These are phyloP conservation scores for Seminavis robusta DNA, from an alignment of 108 stramenopile genomes.

Conservation along the genomic window DNA sequence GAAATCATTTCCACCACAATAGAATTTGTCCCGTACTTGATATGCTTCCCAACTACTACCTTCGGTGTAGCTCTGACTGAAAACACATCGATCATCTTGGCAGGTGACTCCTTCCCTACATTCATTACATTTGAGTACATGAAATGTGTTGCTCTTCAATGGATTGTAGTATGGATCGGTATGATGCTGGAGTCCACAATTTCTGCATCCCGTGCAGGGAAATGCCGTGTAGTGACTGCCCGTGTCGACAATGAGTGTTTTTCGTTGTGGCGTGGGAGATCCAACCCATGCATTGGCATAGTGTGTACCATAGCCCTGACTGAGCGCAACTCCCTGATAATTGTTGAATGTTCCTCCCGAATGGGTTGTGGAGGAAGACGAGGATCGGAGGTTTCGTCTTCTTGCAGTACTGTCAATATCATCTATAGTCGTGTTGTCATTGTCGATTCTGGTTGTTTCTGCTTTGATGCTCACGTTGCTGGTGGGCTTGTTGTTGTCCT, in stretches of 20 bases:
- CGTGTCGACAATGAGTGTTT: constrained; percentile 94
- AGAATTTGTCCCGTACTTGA: constrained; percentile 45
- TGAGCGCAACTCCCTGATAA: constrained; percentile 54
- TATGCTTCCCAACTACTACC: constrained; percentile 50
- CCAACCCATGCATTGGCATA: constrained; percentile 91
- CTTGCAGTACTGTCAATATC: not conserved
- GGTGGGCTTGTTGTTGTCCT: not conserved
- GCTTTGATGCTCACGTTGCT: not conserved
- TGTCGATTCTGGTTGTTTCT: too few relatives aligned
- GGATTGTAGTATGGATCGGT: constrained; percentile 91
- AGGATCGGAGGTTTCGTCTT: not conserved
- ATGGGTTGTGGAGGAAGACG: not conserved
- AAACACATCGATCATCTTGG: constrained; percentile 23
- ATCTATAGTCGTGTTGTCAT: too few relatives aligned
- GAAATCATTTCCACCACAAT: constrained; percentile 40
- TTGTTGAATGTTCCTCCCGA: constrained; percentile 20
- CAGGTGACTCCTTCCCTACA: constrained; percentile 46
- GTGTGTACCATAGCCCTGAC: constrained; percentile 90
- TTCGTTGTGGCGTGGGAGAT: constrained; percentile 84
- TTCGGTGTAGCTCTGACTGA: constrained; percentile 60
- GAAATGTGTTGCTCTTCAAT: constrained; percentile 48
- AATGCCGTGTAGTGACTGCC: constrained; percentile 93
- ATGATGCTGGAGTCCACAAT: constrained; percentile 84
- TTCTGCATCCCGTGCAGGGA: constrained; percentile 79
- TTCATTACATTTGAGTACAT: constrained; percentile 45